These are phyloP conservation scores for Hanseniaspora opuntiae DNA, from an alignment of 805 yeast genomes.

Conservation along the genomic window DNA sequence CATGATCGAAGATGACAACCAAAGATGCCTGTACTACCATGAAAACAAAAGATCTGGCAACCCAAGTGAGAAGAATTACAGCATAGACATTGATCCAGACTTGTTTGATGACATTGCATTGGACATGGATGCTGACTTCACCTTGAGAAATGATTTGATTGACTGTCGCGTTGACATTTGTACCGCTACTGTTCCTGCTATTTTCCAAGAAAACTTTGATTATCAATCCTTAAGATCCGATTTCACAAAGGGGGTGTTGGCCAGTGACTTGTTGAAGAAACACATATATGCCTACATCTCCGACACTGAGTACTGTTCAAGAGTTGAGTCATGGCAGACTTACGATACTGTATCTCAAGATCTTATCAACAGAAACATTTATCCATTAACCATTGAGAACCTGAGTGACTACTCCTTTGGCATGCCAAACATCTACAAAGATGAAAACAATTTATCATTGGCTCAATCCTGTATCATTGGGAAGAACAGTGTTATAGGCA, in stretches of 20 bases:
- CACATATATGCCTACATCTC: conserved; percentile 80
- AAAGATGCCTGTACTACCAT: conserved; percentile 74
- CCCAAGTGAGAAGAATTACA: conserved; percentile 32
- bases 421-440: conserved; percentile 71
- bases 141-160: conserved; percentile 78
- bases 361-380: conserved; percentile 79
- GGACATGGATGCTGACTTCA: conserved; percentile 37
- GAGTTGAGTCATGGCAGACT: conserved; percentile 92
- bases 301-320: conserved; percentile 70
- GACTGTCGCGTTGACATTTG: conserved; percentile 96
- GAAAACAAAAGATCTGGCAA: conserved; percentile 39
- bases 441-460: conserved; percentile 67
- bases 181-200: conserved; percentile 84
- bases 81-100: conserved; percentile 69
- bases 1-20: conserved; percentile 57
- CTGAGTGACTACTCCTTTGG: conserved; percentile 69
- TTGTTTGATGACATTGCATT: conserved; percentile 52
- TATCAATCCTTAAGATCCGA: conserved; percentile 76
- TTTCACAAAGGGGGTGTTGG: conserved; percentile 78
- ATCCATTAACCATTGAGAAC: conserved; percentile 78
- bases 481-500: conserved; percentile 70
- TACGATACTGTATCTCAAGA: conserved; percentile 86
- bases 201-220: conserved; percentile 92
- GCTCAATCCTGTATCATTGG: conserved; percentile 88
- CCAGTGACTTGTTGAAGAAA: conserved; percentile 80